A percentile compares a stretch with the other conserved stretches of the same genome.
Evolutionary conservation across 2,329 filamentous ascomycete species (phyloP).

Genomic region (Calonectria montana): DNA sequence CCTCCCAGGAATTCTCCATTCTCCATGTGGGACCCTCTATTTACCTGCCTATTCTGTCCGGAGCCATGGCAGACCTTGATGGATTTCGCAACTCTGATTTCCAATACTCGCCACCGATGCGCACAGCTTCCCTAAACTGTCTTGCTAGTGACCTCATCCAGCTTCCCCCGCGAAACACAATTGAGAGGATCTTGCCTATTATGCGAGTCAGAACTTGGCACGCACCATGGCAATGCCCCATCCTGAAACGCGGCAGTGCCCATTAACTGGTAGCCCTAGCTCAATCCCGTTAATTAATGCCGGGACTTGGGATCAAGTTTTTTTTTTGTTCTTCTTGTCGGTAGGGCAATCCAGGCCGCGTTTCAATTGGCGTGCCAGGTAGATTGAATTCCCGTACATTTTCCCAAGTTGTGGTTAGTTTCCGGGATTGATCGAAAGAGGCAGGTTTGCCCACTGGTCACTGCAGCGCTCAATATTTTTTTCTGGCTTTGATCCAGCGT

Average conservation of each 20-base stretch:
- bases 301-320: constrained; percentile 7
- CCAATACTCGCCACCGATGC: not conserved
- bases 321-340: not conserved
- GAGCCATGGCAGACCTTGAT: not conserved
- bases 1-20: not conserved
- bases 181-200: not conserved
- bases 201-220: not conserved
- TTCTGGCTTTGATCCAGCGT: no score
- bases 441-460: not conserved
- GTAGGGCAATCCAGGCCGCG: constrained; percentile 11
- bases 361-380: not conserved
- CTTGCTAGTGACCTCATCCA: not conserved
- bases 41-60: not conserved
- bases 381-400: not conserved
- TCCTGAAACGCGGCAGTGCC: constrained; percentile 26
- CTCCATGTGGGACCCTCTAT: not conserved
- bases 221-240: not conserved
- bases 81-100: not conserved
- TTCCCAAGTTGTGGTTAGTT: not conserved
- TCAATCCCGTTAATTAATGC: not conserved
- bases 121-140: not conserved
- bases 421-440: not conserved
- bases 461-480: not conserved
- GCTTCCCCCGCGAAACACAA: not conserved
- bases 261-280: not conserved